Base-by-base conservation (phyloP, 2,329 filamentous ascomycete species). In the Paecilomyces variotii region DNA sequence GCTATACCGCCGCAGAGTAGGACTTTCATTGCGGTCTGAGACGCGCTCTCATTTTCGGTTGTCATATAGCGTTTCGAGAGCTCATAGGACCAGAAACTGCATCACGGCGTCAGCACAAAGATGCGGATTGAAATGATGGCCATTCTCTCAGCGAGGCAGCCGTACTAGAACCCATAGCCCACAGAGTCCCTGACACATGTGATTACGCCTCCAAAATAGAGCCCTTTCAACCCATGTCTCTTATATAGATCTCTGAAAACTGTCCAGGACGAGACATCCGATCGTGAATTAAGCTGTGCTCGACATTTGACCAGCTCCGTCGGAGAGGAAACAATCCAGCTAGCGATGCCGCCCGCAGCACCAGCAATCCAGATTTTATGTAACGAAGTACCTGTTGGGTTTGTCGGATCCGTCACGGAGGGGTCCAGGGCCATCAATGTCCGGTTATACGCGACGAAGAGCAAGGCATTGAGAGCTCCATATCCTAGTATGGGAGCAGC, bases 111-210 rank as follows among this genome's bases (percentile, higher is more conserved):
- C 19, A 35, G 39, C 53, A 53, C 62, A 55, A 59, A 56, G 30
- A 25, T n/a, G 53, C 55, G 52, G 32, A n/a, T 26, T 53, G 26
- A 54, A 32, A 52, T 50, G 49, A 58, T 50, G 57, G 61, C 39
- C 30, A 53, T 28, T 62, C 50, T 59, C 57, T 53, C 19, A 58
- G 62, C 58, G 56, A 51, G 62, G 52, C 51, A 52, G 57, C 68
- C 81, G 67, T 79, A 85, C 82, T 97, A 97, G 73, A 97, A 97
- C 0, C 92, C 93, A 75, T 97, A 97, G n/a, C 93, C 93, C 57
- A 97, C 83, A 59, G 88, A 87, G 74, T 97, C 93, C 55, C 93
- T 82, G 49, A 93, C 70, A 56, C 88, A 90, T 0, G 93, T 97
- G 14, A 97, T 85, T 0, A 78, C 79, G 24, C 93, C 93, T 24